Conservation (phyloP, 140 eudicot species). For the Stevia rebaudiana region DNA sequence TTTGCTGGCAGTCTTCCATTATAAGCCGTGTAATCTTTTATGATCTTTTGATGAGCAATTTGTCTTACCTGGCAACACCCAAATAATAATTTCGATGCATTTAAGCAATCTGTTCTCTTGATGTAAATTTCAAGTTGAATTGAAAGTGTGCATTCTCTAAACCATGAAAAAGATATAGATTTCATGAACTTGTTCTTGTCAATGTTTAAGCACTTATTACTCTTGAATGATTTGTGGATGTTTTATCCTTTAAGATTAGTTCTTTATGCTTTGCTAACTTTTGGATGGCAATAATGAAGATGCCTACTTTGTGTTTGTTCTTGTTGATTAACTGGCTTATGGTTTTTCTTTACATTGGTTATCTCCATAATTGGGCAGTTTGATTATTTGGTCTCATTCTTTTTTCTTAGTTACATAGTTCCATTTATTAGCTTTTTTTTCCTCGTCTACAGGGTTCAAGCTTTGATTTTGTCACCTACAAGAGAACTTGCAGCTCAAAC, state of each 20-base stretch:
- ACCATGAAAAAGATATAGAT: not conserved
- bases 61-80: not conserved
- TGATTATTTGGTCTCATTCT: not conserved
- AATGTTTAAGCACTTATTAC: too few relatives aligned
- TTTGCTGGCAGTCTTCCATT: not conserved
- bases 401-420: not conserved
- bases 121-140: not conserved
- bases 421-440: not conserved
- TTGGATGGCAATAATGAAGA: too few relatives aligned
- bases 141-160: not conserved
- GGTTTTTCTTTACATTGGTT: too few relatives aligned
- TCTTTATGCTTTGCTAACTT: too few relatives aligned
- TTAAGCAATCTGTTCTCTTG: not conserved
- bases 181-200: too few relatives aligned
- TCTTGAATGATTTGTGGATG: too few relatives aligned
- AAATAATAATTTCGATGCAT: not conserved
- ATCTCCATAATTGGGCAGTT: too few relatives aligned
- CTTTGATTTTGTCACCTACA: constrained; percentile 89
- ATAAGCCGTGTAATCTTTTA: not conserved
- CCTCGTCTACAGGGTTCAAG: constrained; percentile 64
- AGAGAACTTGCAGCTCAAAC: constrained; percentile 96
- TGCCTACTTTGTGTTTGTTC: too few relatives aligned
- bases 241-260: too few relatives aligned
- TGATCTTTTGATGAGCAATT: not conserved
- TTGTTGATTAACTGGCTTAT: too few relatives aligned